phyloP scores from a whole-genome alignment of 192 early-diverging fungal species.

The Rhizoclosmatium sp. region DNA sequence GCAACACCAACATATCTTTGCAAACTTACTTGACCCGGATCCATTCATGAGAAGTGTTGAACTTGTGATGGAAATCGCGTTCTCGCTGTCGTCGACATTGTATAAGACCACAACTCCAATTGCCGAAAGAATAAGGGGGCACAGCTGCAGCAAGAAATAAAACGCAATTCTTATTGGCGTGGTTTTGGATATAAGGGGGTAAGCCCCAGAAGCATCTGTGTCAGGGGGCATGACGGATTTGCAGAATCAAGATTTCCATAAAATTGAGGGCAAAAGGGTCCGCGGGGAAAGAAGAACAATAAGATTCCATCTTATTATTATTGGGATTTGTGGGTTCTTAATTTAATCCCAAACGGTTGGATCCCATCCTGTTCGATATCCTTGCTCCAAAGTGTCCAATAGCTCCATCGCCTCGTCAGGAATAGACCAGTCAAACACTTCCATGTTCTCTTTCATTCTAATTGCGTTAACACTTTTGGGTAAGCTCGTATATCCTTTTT shows the following conservation, averaged over 20 bases:
- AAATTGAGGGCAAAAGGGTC: no score
- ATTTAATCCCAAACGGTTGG: conserved; percentile 25
- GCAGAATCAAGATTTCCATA: no score
- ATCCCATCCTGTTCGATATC: conserved; percentile 53
- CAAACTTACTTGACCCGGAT: background rate
- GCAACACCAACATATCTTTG: no score
- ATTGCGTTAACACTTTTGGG: conserved; percentile 64
- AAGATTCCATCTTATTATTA: no score
- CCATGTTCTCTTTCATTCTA: conserved; percentile 64
- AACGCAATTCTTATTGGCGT: no score
- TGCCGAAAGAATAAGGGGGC: background rate
- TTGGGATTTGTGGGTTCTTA: no score
- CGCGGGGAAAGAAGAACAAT: no score
- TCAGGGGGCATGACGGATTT: no score
- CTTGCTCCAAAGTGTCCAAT: conserved; percentile 62
- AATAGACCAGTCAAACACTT: conserved; percentile 66
- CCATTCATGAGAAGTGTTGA: background rate
- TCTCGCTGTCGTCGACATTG: background rate
- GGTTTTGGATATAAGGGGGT: no score
- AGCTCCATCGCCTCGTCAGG: conserved; percentile 61
- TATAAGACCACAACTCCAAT: background rate
- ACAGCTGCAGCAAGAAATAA: background rate
- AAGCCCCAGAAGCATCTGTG: no score
- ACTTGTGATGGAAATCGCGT: background rate
- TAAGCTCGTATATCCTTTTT: conserved; percentile 62